Evolutionary conservation across 805 yeast genomes (phyloP).

Genomic region (Wickerhamiella spandovensis): DNA sequence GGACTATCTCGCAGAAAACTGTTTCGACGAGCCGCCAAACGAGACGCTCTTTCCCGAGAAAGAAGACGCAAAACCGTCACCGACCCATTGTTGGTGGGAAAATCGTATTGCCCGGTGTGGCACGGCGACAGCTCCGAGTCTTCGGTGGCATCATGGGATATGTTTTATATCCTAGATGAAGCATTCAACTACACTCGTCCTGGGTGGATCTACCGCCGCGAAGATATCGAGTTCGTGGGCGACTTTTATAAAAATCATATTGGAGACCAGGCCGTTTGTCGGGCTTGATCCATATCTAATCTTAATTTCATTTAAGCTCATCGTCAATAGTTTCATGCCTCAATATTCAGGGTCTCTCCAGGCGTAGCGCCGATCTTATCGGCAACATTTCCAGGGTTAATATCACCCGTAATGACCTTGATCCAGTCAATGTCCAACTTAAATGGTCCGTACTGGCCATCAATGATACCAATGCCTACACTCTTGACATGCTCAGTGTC

Average conservation of each 20-base stretch:
- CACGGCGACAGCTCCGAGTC: slow-evolving; percentile 11
- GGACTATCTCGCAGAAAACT: background rate
- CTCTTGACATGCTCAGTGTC: slow-evolving; percentile 55
- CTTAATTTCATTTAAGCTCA: background rate
- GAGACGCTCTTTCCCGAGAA: background rate
- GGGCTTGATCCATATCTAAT: background rate
- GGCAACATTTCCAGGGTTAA: background rate
- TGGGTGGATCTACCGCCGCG: slow-evolving; percentile 8
- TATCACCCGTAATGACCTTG: slow-evolving; percentile 35
- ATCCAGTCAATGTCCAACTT: slow-evolving; percentile 58
- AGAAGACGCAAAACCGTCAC: background rate
- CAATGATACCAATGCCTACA: slow-evolving; percentile 66
- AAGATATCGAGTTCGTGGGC: slow-evolving; percentile 1
- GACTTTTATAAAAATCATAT: slow-evolving; percentile 14
- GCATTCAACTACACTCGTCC: slow-evolving; percentile 11
- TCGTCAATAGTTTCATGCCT: too few relatives aligned
- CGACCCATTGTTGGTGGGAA: background rate
- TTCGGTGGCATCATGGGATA: slow-evolving; percentile 23
- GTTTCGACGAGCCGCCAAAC: background rate
- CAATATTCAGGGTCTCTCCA: slow-evolving; percentile 13
- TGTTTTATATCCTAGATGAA: slow-evolving; percentile 20
- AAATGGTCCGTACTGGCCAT: slow-evolving; percentile 66
- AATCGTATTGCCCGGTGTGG: background rate
- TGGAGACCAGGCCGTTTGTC: slow-evolving; percentile 5
- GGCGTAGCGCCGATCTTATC: slow-evolving; percentile 10